Base-by-base conservation (phyloP, 1,139 yeast species). In the Pneumocystis wakefieldiae region DNA sequence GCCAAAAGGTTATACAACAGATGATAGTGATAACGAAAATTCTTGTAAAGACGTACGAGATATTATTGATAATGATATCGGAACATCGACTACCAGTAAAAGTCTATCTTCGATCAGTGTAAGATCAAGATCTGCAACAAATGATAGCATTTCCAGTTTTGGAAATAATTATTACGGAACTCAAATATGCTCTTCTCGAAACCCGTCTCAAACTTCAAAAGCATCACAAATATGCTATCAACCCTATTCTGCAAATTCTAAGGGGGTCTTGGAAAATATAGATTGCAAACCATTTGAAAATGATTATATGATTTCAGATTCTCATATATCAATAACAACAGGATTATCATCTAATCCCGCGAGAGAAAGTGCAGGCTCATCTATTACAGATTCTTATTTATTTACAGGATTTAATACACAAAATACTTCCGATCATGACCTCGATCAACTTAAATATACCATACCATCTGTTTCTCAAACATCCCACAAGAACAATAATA, bases 391-490 rank as follows among this genome's bases (percentile, higher is more conserved):
- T 35, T 61, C 61, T 17, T 58, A 59, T 17, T 61, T 61, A 5
- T 62, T 62, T 62, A 59, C 64, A 35, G 38, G 59, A 19, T 55
- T 63, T 19, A 60, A 59, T 42, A 58, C 57, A n/a, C 65, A 62
- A 24, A 62, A 62, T 28, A 32, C 35, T 32, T 36, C 19, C 6
- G 38, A 35, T 59, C 61, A 36, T 48, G 15, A 29, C 24, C 32
- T 38, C n/a, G 64, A 60, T 12, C 42, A 42, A 15, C 36, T 57
- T 42, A 59, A 62, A 29, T 59, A 48, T 19, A 62, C 64, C n/a
- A 62, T 62, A 15, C 64, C 64, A 10, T 59, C 65, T 41, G 61
- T 63, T 62, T 57, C 60, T 24, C 59, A 63, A 12, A 57, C 61
- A 7, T 48, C 58, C 8, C 61, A 59, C 8, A 60, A 62, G 15